Percentiles rank a stretch among this genome's conserved stretches.
Evolutionary conservation across 1,284 basidiomycete genomes (phyloP).

Genomic region (Trametes hirsuta): DNA sequence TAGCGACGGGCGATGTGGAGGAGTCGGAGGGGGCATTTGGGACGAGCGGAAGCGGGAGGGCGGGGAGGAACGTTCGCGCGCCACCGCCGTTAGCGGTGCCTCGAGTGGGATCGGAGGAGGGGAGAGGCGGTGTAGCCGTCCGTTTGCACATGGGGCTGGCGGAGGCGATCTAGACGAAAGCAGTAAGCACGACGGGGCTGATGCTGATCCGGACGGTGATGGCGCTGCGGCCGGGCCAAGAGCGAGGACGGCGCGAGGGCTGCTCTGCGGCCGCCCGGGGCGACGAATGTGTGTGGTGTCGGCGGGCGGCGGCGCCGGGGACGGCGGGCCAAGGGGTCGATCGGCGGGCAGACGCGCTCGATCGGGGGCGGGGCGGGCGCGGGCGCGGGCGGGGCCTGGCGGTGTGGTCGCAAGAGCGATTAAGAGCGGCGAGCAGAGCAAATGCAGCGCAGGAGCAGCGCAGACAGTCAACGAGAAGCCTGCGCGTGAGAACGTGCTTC

Average conservation of each 20-base stretch:
- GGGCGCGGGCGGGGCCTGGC: neutral
- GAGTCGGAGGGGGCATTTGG: neutral
- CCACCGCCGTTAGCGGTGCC: neutral
- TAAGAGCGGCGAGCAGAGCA: neutral
- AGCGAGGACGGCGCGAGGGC: neutral
- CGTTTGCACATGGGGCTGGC: neutral
- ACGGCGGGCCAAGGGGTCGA: neutral
- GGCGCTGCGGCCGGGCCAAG: neutral
- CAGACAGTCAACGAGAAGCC: neutral
- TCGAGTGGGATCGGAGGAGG: neutral
- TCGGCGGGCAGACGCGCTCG: neutral
- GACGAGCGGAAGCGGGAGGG: neutral
- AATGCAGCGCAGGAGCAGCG: neutral
- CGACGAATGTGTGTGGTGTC: slow-evolving; percentile 16
- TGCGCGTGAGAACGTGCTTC: slow-evolving; percentile 22
- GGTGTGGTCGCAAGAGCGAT: slow-evolving; percentile 1
- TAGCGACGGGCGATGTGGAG: slow-evolving; percentile 7
- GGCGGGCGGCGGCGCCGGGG: neutral
- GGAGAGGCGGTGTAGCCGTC: neutral
- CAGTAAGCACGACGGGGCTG: neutral
- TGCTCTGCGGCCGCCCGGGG: too few species aligned
- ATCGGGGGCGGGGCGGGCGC: neutral
- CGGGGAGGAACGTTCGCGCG: slow-evolving; percentile 2
- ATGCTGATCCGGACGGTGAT: slow-evolving; percentile 1
- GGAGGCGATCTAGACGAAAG: slow-evolving; percentile 2